Evolutionary conservation across 495 filamentous ascomycete species (phyloP), one percentile per base, ranked within the genome.

Genomic region (Talaromyces adpressus): DNA sequence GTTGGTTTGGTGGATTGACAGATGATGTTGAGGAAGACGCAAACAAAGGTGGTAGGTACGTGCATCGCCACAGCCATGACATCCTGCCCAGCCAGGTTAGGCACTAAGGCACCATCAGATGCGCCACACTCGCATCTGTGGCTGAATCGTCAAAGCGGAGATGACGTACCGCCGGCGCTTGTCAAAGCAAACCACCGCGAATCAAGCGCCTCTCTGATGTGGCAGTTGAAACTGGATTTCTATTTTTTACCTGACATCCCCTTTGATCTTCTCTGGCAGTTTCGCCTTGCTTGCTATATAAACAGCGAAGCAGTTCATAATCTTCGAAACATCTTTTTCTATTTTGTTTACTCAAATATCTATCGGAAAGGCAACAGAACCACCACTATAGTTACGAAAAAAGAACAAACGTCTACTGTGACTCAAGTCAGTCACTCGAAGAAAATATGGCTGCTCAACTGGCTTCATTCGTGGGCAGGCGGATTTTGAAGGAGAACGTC

Each of bases 401-500:
- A 45, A 47, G 7, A 49, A 18, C 45, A 6, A 20, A 9, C 4
- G 12, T 54, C 20, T 54, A 20, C 6, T 3, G 11, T 54, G 20
- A 53, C 51, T 5, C 51, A 27, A 54, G 45, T 20, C n/a, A 9
- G n/a, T 56, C 23, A 56, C 52, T 16, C 36, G 36, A n/a, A 41
- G 11, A 29, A 52, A n/a, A 9, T 62, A 87, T 89, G 85, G 79
- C 85, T 27, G 71, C 74, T 47, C 59, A 79, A 39, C 67, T 88
- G 1, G 75, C 77, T 23, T 85, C 82, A 57, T 71, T 88, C 45
- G 77, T 91, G 49, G 79, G 82, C 65, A 88, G 90, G 70, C 85
- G 78, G 66, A 82, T 91, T 57, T 77, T 91, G 27, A 85, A 81
- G 30, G 88, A 90, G 71, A 82, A 82, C 11, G 73, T 83, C 18